These are phyloP conservation scores for Ophiosphaerella herpotricha DNA, from an alignment of 2,329 filamentous ascomycete species.

Conservation along the genomic window DNA sequence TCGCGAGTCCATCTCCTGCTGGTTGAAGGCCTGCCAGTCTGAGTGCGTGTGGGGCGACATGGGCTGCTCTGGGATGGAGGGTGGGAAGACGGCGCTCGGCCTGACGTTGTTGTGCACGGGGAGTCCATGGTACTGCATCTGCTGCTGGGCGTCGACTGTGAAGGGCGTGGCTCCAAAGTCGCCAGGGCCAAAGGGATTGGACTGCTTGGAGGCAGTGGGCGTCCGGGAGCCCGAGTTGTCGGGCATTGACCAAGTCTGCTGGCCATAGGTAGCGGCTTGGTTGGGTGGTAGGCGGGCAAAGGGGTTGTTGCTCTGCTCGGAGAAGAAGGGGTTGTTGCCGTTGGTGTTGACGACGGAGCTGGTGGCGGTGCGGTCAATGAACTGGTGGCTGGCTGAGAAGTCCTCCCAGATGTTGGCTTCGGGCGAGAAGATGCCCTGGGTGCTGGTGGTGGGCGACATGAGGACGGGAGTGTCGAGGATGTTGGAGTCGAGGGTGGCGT, in stretches of 20 bases:
- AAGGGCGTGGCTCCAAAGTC: conserved; percentile 56
- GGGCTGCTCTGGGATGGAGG: conserved; percentile 49
- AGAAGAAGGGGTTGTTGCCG: conserved; percentile 54
- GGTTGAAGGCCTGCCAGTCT: conserved; percentile 59
- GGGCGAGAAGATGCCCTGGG: conserved; percentile 57
- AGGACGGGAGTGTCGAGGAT: conserved; percentile 49
- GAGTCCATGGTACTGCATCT: conserved; percentile 44
- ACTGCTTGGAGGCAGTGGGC: conserved; percentile 72
- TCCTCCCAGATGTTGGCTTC: conserved; percentile 56
- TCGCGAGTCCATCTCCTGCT: conserved; percentile 55
- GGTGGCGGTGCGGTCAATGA: conserved; percentile 44
- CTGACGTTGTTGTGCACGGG: conserved; percentile 49
- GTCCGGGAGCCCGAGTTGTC: conserved; percentile 73
- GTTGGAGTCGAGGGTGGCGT: conserved; percentile 56
- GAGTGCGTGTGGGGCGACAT: conserved; percentile 67
- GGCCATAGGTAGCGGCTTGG: conserved; percentile 53
- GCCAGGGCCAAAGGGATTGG: conserved; percentile 63
- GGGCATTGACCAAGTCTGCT: conserved; percentile 65
- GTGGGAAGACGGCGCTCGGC: conserved; percentile 56
- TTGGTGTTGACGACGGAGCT: conserved; percentile 49
- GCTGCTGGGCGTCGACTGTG: conserved; percentile 49
- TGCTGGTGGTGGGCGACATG: conserved; percentile 55
- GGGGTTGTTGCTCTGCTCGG: conserved; percentile 57
- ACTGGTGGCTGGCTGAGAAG: conserved; percentile 47
- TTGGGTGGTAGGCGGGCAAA: conserved; percentile 66